Conservation (phyloP, 1,139 yeast species). For the Magnusiomyces ingens region DNA sequence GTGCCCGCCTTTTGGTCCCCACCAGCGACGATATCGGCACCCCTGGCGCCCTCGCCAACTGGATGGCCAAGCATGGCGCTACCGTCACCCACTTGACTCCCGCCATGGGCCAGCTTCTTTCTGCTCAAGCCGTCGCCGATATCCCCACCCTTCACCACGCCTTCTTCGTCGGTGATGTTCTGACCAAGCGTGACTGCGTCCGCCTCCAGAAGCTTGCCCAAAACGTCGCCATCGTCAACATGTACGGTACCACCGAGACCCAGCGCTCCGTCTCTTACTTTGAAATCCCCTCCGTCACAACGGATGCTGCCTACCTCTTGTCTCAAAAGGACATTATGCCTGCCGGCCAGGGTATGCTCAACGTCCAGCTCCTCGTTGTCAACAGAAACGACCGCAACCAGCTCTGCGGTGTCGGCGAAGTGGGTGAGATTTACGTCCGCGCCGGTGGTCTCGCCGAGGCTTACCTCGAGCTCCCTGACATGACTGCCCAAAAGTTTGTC, state of each 20-base stretch:
- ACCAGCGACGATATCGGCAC: slow-evolving; percentile 97
- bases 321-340: slow-evolving; percentile 94
- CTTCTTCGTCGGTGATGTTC: slow-evolving; percentile 94
- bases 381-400: slow-evolving; percentile 82
- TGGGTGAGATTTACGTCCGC: slow-evolving; percentile 95
- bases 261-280: slow-evolving; percentile 95
- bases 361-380: slow-evolving; percentile 89
- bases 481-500: slow-evolving; percentile 80
- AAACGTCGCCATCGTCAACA: slow-evolving; percentile 85
- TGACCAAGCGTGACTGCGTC: slow-evolving; percentile 93
- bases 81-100: slow-evolving; percentile 97
- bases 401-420: slow-evolving; percentile 97
- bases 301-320: slow-evolving; percentile 68
- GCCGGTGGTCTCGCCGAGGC: slow-evolving; percentile 99
- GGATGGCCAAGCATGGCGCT: slow-evolving; percentile 91
- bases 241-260: slow-evolving; percentile 99
- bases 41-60: slow-evolving; percentile 92
- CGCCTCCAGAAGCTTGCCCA: slow-evolving; percentile 87
- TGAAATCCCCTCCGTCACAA: slow-evolving; percentile 68
- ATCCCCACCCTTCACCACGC: slow-evolving; percentile 90
- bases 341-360: slow-evolving; percentile 95
- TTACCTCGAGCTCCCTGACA: slow-evolving; percentile 82
- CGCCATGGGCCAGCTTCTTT: slow-evolving; percentile 96
- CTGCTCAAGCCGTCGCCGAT: slow-evolving; percentile 92
- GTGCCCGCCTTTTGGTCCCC: slow-evolving; percentile 89